Percentiles rank a stretch among this genome's conserved stretches.
Conservation (phyloP, 306 rosid species). For the Rosa chinensis region DNA sequence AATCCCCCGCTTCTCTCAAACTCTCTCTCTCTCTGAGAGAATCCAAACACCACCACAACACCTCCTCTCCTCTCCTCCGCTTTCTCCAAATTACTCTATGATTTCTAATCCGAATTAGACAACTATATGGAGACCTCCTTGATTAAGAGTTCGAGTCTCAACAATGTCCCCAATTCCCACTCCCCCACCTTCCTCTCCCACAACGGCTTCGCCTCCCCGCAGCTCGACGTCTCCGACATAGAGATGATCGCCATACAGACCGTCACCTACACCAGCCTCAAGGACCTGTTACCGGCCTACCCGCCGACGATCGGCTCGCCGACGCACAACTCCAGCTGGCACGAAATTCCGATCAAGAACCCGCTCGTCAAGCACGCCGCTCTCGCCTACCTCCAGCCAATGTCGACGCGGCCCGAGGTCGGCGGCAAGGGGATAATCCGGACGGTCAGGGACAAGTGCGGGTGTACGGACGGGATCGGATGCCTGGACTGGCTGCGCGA, state of each 20-base stretch:
- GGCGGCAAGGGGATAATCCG: conserved; percentile 12
- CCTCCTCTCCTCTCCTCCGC: too few species aligned
- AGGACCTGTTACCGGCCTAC: conserved; percentile 44
- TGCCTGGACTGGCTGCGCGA: conserved; percentile 39
- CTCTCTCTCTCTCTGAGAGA: conserved; percentile 23
- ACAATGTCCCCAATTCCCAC: conserved; percentile 2
- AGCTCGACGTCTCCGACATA: conserved; percentile 22
- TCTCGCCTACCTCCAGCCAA: conserved; percentile 62
- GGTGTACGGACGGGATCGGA: conserved; percentile 22
- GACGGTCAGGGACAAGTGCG: conserved; percentile 27
- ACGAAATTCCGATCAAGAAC: conserved; percentile 59
- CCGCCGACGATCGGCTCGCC: conserved; percentile 22
- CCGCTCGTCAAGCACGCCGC: conserved; percentile 75
- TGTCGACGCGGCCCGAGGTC: conserved; percentile 31
- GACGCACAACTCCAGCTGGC: conserved; percentile 37
- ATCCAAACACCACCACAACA: neutral
- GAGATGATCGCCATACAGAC: conserved; percentile 33
- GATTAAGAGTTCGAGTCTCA: neutral
- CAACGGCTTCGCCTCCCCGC: conserved; percentile 17
- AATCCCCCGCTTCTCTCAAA: neutral
- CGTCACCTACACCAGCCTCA: conserved; percentile 51
- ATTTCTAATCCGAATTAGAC: neutral
- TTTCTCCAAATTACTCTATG: neutral
- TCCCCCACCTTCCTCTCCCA: conserved; percentile 29
- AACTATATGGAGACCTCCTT: conserved; percentile 12